Percentiles rank a stretch among this genome's conserved stretches.
Conservation (phyloP, 345 rosid species). For the Conringia planisiliqua region DNA sequence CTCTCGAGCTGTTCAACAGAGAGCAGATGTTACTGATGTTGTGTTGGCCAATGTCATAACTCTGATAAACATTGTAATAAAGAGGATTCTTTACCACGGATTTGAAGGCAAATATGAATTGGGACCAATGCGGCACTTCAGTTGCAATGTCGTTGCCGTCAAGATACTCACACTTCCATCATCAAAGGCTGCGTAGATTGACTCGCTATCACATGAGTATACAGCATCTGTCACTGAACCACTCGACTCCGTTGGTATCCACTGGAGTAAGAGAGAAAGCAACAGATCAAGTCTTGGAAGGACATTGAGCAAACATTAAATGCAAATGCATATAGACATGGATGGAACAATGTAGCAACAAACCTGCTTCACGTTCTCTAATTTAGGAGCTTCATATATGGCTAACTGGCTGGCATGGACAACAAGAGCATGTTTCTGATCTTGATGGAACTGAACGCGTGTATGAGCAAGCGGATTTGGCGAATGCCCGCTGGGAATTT, state of each 20-base stretch:
- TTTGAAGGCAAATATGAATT: conserved; percentile 40
- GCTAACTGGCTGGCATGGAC: conserved; percentile 42
- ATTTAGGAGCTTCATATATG: conserved; percentile 39
- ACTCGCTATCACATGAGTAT: conserved; percentile 47
- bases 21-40: background rate
- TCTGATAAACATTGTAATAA: background rate
- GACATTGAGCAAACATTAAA: background rate
- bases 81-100: conserved; percentile 33
- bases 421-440: conserved; percentile 38
- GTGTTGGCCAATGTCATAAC: background rate
- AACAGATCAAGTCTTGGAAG: background rate
- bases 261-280: conserved; percentile 21
- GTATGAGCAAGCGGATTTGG: conserved; percentile 41
- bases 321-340: background rate
- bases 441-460: conserved; percentile 46
- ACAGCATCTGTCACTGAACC: conserved; percentile 42
- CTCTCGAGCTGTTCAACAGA: conserved; percentile 31
- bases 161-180: conserved; percentile 42
- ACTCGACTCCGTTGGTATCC: conserved; percentile 39
- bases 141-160: conserved; percentile 34
- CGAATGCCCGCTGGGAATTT: conserved; percentile 33
- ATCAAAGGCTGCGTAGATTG: conserved; percentile 38
- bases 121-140: conserved; percentile 38
- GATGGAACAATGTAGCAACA: background rate
- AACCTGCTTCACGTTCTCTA: conserved; percentile 42